Conservation (phyloP, 192 early-diverging fungal genomes). For the Borealophlyctis nickersoniae region DNA sequence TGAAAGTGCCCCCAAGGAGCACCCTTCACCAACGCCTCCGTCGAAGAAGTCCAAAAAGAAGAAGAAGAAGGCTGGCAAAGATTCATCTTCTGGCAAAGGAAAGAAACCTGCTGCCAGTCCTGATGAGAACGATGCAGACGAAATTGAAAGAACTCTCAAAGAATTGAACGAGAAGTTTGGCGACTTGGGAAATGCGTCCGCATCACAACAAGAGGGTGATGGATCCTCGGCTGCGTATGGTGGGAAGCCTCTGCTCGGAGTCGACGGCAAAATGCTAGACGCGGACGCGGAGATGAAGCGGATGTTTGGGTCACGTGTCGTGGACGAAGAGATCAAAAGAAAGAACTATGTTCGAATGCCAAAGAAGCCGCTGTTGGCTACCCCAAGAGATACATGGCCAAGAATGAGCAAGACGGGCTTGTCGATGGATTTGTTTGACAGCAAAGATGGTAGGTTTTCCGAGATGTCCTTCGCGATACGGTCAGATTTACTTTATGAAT, state of each 20-base stretch:
- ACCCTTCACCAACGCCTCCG: background rate
- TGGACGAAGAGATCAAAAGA: conserved; percentile 45
- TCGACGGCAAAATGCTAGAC: conserved; percentile 69
- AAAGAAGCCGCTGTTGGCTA: conserved; percentile 60
- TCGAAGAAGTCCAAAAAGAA: conserved; percentile 55
- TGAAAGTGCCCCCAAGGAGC: conserved; percentile 26
- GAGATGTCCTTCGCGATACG: no score
- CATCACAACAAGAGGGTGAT: no score
- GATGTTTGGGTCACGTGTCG: conserved; percentile 85
- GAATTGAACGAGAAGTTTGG: conserved; percentile 58
- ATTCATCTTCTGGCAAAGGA: conserved; percentile 3
- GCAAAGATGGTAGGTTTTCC: conserved; percentile 14
- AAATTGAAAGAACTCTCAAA: conserved; percentile 62
- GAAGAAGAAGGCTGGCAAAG: conserved; percentile 38
- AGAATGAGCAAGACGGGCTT: conserved; percentile 33
- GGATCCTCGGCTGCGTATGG: background rate
- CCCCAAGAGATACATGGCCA: conserved; percentile 67
- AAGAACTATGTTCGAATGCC: conserved; percentile 47
- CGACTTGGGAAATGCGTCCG: background rate
- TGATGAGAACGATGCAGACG: conserved; percentile 56
- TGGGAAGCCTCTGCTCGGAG: conserved; percentile 14
- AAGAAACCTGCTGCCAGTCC: conserved; percentile 12
- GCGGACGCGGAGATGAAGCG: conserved; percentile 84
- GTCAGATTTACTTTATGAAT: no score
- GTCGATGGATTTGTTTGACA: conserved; percentile 37